Evolutionary conservation across 305 asterid genomes (phyloP), one percentile per base, ranked within the genome.

Genomic region (Fraxinus sp.): DNA sequence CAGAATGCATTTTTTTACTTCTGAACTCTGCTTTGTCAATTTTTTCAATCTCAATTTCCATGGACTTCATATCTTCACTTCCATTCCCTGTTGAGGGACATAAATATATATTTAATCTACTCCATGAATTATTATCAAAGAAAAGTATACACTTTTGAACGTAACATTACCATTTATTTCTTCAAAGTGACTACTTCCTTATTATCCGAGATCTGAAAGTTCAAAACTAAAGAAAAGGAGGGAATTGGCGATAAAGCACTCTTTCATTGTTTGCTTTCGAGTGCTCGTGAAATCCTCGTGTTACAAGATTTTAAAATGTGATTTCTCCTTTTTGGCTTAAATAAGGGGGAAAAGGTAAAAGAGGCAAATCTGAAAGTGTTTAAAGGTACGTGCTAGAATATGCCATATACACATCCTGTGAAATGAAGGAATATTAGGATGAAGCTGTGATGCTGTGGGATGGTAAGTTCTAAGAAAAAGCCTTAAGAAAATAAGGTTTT

Each of bases 1-100:
- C 36, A 59, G 46, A 66, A 75, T 33, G 59, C 20, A 55, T 73
- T 77, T 74, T 62, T 77, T 20, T 59, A 26, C 75, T 82, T 73
- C 24, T 70, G 77, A 74, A 82, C 62, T 79, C 89, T 5, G 84
- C 28, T 62, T 55, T 76, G 64, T 86, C 79, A 36, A 84, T 41
- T 57, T 1, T 79, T 86, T 79, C 32, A 22, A 77, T 75, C 82
- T 73, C 80, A 13, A 62, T 30, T 6, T 49, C 81, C 64, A 74
- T 37, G 16, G 41, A 41, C 10, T 59, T n/a, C 79, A 18, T 74
- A 52, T 43, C 70, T 39, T 80, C 85, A 11, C n/a, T 71, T 7
- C 35, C 77, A 13, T 79, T 80, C 80, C 59, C 91, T 88, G 14
- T 55, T 72, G 36, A 78, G 49, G 26, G 39, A 76, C 77, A 24